Evolutionary conservation across 805 yeast species (phyloP), one percentile per base, ranked within the genome.

Genomic region (Metschnikowia peoriensis): DNA sequence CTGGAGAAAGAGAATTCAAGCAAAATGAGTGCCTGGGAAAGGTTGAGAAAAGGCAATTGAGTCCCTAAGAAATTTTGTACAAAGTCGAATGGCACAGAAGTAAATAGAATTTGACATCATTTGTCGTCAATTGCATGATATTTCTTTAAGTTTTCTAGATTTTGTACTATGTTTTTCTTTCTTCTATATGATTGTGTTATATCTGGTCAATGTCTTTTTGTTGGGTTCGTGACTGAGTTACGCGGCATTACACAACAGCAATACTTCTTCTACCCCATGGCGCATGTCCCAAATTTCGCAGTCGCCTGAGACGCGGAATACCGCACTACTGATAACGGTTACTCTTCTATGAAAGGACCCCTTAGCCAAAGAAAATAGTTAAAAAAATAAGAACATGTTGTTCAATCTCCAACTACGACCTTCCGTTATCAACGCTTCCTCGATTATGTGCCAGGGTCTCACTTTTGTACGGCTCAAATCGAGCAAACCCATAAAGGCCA

Each of bases 21-120:
- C 17, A 40, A 37, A 16, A 29, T 14, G n/a, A 59, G 62, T 45
- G 61, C 62, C 9, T 59, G 62, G 62, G 62, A 59, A 9, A 38
- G 45, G 8, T 46, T 59, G 48, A 54, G 62, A 34, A 53, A 45
- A 44, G 48, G 54, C n/a, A 55, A 48, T 16, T 54, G 44, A 46
- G 39, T 22, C 12, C 14, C 2, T 32, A 3, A 9, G 14, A 12
- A 9, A 32, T 32, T 22, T 22, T 22, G 22, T 22, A 22, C 22
- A 22, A 22, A 22, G 35, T 32, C 35, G 14, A 2, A 9, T 10
- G 35, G 35, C 35, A 32, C 14, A 32, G 35, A 32, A 6, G 14
- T 32, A 22, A 4, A 32, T 32, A 32, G 35, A 32, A 22, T 32
- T 32, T 32, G 35, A 9, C 6, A 32, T 22, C 4, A 22, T 3